A percentile compares a stretch with the other conserved stretches of the same genome.
phyloP scores from a whole-genome alignment of 2,329 filamentous ascomycete species.

The Aspergillus sp. region DNA sequence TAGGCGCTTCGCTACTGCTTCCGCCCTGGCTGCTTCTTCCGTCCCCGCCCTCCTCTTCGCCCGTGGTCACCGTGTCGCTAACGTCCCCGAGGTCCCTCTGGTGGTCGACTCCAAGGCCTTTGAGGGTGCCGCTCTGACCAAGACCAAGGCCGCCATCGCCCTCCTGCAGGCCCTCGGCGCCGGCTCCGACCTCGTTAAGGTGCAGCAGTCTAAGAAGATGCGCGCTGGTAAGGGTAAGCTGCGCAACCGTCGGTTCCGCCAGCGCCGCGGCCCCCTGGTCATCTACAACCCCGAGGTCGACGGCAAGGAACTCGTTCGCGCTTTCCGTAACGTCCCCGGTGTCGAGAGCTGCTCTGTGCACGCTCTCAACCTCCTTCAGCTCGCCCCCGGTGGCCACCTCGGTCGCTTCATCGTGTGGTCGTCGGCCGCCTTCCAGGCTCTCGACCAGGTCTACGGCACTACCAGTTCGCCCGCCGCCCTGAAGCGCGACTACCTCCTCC shows the following conservation, averaged over 20 bases:
- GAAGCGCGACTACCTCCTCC: constrained; percentile 99
- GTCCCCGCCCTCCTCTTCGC: constrained; percentile 90
- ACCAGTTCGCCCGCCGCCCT: constrained; percentile 80
- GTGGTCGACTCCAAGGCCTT: constrained; percentile 90
- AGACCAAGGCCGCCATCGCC: constrained; percentile 78
- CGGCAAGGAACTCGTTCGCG: constrained; percentile 84
- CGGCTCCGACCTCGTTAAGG: constrained; percentile 85
- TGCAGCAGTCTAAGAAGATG: constrained; percentile 91
- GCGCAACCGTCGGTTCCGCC: constrained; percentile 88
- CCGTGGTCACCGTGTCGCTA: constrained; percentile 90
- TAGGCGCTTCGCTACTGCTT: constrained; percentile 94
- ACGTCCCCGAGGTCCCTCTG: constrained; percentile 91
- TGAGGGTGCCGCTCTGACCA: constrained; percentile 67
- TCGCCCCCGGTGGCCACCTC: constrained; percentile 96
- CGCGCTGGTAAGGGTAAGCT: constrained; percentile 99
- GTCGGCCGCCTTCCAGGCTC: constrained; percentile 89
- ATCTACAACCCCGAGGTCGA: constrained; percentile 95
- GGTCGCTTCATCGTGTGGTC: constrained; percentile 99
- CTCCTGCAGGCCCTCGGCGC: constrained; percentile 90
- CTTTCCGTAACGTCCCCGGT: constrained; percentile 98
- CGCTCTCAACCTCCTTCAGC: constrained; percentile 95
- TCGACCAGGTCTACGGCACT: constrained; percentile 94
- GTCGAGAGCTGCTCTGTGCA: constrained; percentile 94
- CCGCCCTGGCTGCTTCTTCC: constrained; percentile 91
- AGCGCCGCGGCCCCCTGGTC: constrained; percentile 94